phyloP scores from a whole-genome alignment of 106 monocot species.

The Dendrobium nobile region DNA sequence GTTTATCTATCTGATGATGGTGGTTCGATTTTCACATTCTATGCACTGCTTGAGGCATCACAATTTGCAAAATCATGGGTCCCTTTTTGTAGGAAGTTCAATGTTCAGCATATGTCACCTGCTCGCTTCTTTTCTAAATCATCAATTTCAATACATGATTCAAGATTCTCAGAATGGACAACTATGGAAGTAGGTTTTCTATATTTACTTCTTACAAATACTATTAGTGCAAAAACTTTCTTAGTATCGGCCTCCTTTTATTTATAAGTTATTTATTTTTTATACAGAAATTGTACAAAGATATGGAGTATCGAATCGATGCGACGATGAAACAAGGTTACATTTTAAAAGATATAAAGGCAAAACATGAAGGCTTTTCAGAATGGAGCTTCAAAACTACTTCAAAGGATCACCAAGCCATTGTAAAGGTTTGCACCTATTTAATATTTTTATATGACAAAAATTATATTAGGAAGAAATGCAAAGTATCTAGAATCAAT shows the following conservation, averaged over 20 bases:
- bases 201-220: background rate
- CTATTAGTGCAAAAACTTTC: background rate
- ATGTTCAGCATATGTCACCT: slow-evolving; percentile 60
- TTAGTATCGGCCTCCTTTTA: background rate
- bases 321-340: slow-evolving; percentile 9
- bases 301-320: slow-evolving; percentile 44
- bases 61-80: slow-evolving; percentile 63
- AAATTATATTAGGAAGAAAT: background rate
- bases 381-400: slow-evolving; percentile 25
- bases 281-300: slow-evolving; percentile 28
- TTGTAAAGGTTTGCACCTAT: slow-evolving; percentile 24
- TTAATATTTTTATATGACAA: background rate
- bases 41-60: slow-evolving; percentile 66
- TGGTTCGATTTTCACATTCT: slow-evolving; percentile 71
- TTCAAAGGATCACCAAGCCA: slow-evolving; percentile 39
- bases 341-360: slow-evolving; percentile 18
- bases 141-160: background rate
- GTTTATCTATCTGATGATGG: slow-evolving; percentile 74
- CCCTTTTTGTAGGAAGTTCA: slow-evolving; percentile 61
- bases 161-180: slow-evolving; percentile 19
- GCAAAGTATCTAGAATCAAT: background rate
- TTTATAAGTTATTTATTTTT: background rate
- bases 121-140: slow-evolving; percentile 34
- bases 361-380: slow-evolving; percentile 33
- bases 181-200: slow-evolving; percentile 30